These are phyloP conservation scores for Megacollybia platyphylla DNA, from an alignment of 1,284 basidiomycete genomes.

Conservation along the genomic window DNA sequence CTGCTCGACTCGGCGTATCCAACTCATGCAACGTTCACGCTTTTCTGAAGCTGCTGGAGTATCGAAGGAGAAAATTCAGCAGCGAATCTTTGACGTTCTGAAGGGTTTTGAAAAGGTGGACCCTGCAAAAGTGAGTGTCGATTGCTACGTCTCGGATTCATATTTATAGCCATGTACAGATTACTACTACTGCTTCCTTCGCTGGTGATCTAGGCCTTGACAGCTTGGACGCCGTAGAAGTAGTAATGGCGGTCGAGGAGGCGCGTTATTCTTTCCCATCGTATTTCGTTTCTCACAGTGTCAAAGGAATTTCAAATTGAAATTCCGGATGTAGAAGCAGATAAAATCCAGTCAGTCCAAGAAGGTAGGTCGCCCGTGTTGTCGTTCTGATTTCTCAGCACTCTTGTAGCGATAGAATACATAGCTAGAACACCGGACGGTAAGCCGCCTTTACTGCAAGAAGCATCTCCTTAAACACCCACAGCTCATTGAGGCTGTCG, in stretches of 20 bases:
- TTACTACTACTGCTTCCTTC: slow-evolving; percentile 69
- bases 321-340: slow-evolving; percentile 98
- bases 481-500: slow-evolving; percentile 6
- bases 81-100: slow-evolving; percentile 80
- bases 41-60: slow-evolving; percentile 75
- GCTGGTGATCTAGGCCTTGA: slow-evolving; percentile 87
- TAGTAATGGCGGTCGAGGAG: slow-evolving; percentile 99
- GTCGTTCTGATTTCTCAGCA: slow-evolving; percentile 7
- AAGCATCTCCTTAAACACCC: slow-evolving; percentile 12
- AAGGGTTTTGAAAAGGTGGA: slow-evolving; percentile 96
- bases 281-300: slow-evolving; percentile 1
- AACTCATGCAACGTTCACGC: slow-evolving; percentile 26
- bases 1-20: slow-evolving; percentile 13
- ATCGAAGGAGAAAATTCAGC: slow-evolving; percentile 66
- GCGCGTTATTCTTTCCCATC: slow-evolving; percentile 26
- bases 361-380: slow-evolving; percentile 54
- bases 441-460: slow-evolving; percentile 18
- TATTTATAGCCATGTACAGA: slow-evolving; percentile 28
- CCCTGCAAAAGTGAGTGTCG: slow-evolving; percentile 53
- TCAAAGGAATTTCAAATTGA: slow-evolving; percentile 76
- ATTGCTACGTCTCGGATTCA: slow-evolving; percentile 7
- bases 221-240: slow-evolving; percentile 95
- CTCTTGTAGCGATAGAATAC: slow-evolving; percentile 81
- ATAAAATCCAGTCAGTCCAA: slow-evolving; percentile 89
- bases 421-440: slow-evolving; percentile 92